Conservation (phyloP, 306 rosid genomes). For the Sophora flavescens region DNA sequence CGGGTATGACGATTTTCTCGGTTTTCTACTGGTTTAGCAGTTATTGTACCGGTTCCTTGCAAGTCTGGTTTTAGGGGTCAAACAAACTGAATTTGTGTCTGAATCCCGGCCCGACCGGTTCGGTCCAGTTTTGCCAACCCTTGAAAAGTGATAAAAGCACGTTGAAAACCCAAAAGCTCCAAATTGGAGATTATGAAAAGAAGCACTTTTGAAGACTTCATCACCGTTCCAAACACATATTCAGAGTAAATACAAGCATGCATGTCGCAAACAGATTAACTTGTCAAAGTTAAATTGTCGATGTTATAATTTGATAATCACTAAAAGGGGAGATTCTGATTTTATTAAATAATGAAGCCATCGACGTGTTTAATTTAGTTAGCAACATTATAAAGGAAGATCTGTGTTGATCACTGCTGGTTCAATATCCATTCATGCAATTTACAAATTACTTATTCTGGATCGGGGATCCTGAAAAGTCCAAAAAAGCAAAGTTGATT, state of each 20-base stretch:
- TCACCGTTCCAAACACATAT: too few species aligned
- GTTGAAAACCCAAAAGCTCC: too few species aligned
- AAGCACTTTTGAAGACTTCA: too few species aligned
- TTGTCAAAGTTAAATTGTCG: background rate
- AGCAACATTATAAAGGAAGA: background rate
- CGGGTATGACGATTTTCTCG: too few species aligned
- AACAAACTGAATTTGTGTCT: too few species aligned
- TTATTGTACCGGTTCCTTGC: too few species aligned
- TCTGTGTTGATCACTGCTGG: background rate
- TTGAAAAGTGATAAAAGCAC: too few species aligned
- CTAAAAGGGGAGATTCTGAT: background rate
- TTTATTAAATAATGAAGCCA: background rate
- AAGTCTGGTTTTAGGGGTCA: too few species aligned
- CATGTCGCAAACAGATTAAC: background rate
- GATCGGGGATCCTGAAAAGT: background rate
- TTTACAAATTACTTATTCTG: background rate
- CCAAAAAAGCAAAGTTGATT: background rate
- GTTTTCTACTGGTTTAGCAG: too few species aligned
- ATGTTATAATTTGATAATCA: background rate
- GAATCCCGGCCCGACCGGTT: too few species aligned
- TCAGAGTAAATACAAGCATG: background rate
- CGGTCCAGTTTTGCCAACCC: too few species aligned
- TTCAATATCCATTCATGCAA: constrained; percentile 15
- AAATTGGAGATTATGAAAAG: too few species aligned
- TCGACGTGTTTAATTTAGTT: background rate